A percentile compares a stretch with the other conserved stretches of the same genome.
These are phyloP conservation scores for Backusella macrospora DNA, from an alignment of 192 early-diverging fungal genomes.

Conservation along the genomic window DNA sequence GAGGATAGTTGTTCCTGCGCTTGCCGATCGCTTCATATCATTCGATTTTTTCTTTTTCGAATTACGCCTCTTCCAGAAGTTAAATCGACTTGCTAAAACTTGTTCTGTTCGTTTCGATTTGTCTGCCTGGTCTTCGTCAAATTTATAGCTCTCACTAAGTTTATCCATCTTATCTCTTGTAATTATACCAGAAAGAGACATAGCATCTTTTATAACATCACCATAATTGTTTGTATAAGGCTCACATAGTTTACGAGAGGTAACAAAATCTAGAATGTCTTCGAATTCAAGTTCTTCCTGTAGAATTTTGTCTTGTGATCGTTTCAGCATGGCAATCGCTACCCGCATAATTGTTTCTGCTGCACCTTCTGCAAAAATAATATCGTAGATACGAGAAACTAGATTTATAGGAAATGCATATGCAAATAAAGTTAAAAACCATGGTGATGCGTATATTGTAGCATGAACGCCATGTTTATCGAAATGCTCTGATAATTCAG, in stretches of 20 bases:
- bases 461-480: constrained; percentile 69
- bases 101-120: constrained; percentile 55
- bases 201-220: constrained; percentile 79
- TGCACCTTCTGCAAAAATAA: constrained; percentile 88
- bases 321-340: constrained; percentile 84
- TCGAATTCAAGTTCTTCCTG: constrained; percentile 76
- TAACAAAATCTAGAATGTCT: constrained; percentile 80
- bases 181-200: constrained; percentile 69
- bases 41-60: neutral
- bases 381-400: constrained; percentile 91
- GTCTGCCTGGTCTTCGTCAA: constrained; percentile 44
- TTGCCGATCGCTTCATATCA: constrained; percentile 15
- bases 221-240: constrained; percentile 63
- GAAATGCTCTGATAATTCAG: constrained; percentile 79
- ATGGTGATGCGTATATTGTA: constrained; percentile 94
- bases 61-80: constrained; percentile 34
- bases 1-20: constrained; percentile 12
- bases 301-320: constrained; percentile 66
- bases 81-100: constrained; percentile 53
- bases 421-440: constrained; percentile 98
- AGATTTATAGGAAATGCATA: constrained; percentile 91
- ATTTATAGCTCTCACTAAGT: constrained; percentile 60
- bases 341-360: constrained; percentile 90
- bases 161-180: constrained; percentile 70
- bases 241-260: constrained; percentile 77